phyloP scores from a whole-genome alignment of 2,329 filamentous ascomycete genomes.

The Cryphonectria parasitica region DNA sequence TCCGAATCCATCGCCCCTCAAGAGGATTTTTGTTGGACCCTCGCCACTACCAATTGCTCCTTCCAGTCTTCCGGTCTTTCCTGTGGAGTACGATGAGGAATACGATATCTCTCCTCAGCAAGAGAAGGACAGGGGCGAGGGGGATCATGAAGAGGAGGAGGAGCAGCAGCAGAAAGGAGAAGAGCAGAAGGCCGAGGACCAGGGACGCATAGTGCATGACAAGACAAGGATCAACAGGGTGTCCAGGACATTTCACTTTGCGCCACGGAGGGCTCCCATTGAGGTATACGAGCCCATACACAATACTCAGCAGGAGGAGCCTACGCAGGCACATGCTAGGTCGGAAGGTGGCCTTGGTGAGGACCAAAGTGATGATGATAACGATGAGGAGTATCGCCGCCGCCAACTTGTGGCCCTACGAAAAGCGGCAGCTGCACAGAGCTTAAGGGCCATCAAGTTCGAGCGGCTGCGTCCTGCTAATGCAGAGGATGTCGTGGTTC shows the following conservation, averaged over 20 bases:
- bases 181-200: not conserved
- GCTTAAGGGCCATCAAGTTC: slow-evolving; percentile 48
- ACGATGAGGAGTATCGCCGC: slow-evolving; percentile 38
- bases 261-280: slow-evolving; percentile 8
- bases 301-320: not conserved
- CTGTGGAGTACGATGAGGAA: slow-evolving; percentile 18
- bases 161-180: not conserved
- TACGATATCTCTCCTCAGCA: slow-evolving; percentile 25
- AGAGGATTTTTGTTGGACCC: slow-evolving; percentile 51
- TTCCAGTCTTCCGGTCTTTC: slow-evolving; percentile 45
- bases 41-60: slow-evolving; percentile 47
- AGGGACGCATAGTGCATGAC: slow-evolving; percentile 23
- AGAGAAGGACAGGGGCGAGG: slow-evolving; percentile 30
- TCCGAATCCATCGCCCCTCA: slow-evolving; percentile 55
- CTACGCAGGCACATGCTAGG: not conserved
- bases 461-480: slow-evolving; percentile 27
- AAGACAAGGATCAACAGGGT: slow-evolving; percentile 18
- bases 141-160: not conserved
- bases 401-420: slow-evolving; percentile 43
- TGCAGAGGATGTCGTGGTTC: slow-evolving; percentile 40
- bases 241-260: slow-evolving; percentile 9
- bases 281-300: slow-evolving; percentile 12
- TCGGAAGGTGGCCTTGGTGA: slow-evolving; percentile 34
- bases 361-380: slow-evolving; percentile 37
- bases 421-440: slow-evolving; percentile 45